Evolutionary conservation across 306 rosid species (phyloP).

Genomic region (Cicer cuneatum): DNA sequence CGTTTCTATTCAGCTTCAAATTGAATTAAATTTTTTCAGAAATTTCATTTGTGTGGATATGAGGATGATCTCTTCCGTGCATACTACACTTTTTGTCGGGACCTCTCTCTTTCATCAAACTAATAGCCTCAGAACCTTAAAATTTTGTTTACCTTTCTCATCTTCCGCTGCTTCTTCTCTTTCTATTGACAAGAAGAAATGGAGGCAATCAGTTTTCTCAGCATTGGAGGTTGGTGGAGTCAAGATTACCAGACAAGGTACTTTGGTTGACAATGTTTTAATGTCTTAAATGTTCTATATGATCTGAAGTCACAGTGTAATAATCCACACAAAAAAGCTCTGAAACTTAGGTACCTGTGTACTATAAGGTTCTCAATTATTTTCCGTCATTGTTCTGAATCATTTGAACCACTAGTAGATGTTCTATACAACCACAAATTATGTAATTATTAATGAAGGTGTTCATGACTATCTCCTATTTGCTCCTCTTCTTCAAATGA

Average conservation of each 20-base stretch:
- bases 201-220: conserved; percentile 70
- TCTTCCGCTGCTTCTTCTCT: conserved; percentile 55
- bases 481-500: conserved; percentile 12
- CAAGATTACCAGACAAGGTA: conserved; percentile 77
- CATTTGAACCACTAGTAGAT: not conserved
- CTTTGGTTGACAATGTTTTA: not conserved
- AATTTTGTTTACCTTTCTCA: conserved; percentile 59
- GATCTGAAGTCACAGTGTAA: conserved; percentile 20
- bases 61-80: conserved; percentile 54
- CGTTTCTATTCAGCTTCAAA: too few relatives aligned
- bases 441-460: conserved; percentile 18
- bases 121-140: conserved; percentile 52
- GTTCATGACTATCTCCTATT: conserved; percentile 11
- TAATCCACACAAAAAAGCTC: not conserved
- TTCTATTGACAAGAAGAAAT: conserved; percentile 62
- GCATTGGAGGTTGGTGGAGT: conserved; percentile 75
- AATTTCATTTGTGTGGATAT: conserved; percentile 36
- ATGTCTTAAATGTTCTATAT: conserved; percentile 8
- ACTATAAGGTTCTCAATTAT: not conserved
- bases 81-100: conserved; percentile 53
- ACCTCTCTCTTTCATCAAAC: conserved; percentile 50
- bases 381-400: not conserved
- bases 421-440: conserved; percentile 4
- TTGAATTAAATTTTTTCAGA: too few relatives aligned
- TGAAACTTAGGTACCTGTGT: conserved; percentile 1